Percentiles rank a stretch among this genome's conserved stretches.
Conservation (phyloP, 106 monocot genomes). For the Apostasia ramifera region DNA sequence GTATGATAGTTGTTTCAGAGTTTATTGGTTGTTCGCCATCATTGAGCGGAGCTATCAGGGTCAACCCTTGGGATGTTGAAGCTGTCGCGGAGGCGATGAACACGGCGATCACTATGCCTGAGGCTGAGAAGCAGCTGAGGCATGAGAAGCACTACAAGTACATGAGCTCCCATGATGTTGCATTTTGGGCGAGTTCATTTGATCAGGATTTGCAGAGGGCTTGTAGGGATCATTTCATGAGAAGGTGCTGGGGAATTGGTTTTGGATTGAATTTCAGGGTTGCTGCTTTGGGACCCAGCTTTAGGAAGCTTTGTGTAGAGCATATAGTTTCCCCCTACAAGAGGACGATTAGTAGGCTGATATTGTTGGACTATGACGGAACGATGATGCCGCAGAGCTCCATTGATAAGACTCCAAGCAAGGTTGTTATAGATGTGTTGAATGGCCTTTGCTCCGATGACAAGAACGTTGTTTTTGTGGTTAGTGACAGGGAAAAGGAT, state of each 20-base stretch:
- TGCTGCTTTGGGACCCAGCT: conserved; percentile 40
- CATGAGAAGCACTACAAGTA: conserved; percentile 59
- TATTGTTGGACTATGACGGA: conserved; percentile 52
- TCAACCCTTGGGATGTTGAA: conserved; percentile 57
- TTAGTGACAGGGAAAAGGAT: conserved; percentile 27
- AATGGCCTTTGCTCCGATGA: conserved; percentile 31
- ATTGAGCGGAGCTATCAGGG: conserved; percentile 45
- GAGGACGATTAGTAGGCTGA: conserved; percentile 21
- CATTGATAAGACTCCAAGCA: conserved; percentile 36
- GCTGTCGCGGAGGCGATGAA: conserved; percentile 52
- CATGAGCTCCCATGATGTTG: conserved; percentile 52
- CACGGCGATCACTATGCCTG: conserved; percentile 36
- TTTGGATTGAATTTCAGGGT: conserved; percentile 46
- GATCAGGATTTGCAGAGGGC: conserved; percentile 43
- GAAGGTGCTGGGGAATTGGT: conserved; percentile 48
- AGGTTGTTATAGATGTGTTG: conserved; percentile 25
- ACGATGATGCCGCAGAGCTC: conserved; percentile 48
- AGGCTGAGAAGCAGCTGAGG: conserved; percentile 41
- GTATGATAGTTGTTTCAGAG: conserved; percentile 53
- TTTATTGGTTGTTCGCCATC: conserved; percentile 64
- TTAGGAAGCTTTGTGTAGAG: conserved; percentile 46
- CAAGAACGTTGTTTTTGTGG: conserved; percentile 49
- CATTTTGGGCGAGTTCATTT: conserved; percentile 59
- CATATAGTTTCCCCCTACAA: conserved; percentile 40
- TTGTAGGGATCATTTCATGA: conserved; percentile 44